These are phyloP conservation scores for Verticillium longisporum DNA, from an alignment of 2,329 filamentous ascomycete genomes.

Conservation along the genomic window DNA sequence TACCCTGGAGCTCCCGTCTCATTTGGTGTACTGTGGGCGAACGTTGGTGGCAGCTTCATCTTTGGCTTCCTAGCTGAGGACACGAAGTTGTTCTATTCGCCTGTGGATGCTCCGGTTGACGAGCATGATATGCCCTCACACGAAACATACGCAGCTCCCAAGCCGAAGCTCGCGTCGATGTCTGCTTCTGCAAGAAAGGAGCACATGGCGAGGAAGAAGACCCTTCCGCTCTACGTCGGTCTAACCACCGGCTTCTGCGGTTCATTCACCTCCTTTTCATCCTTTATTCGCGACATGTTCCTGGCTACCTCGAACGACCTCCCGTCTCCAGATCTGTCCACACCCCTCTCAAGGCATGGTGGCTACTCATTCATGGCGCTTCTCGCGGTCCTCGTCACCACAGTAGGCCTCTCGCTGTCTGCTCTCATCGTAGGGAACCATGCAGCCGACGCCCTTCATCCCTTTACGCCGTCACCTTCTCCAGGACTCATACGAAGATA, in stretches of 20 bases:
- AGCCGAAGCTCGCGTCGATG: slow-evolving; percentile 19
- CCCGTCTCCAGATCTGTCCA: slow-evolving; percentile 25
- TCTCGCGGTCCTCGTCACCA: slow-evolving; percentile 66
- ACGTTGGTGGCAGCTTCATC: slow-evolving; percentile 71
- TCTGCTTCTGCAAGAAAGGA: slow-evolving; percentile 44
- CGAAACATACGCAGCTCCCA: slow-evolving; percentile 2
- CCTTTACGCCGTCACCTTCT: slow-evolving; percentile 52
- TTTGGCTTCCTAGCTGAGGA: slow-evolving; percentile 87
- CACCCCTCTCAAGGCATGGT: slow-evolving; percentile 48
- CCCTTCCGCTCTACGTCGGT: slow-evolving; percentile 81
- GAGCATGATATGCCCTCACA: not conserved
- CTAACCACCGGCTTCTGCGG: slow-evolving; percentile 84
- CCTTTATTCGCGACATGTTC: slow-evolving; percentile 75
- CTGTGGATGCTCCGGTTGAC: not conserved
- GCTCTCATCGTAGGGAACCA: slow-evolving; percentile 70
- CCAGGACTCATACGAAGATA: slow-evolving; percentile 48
- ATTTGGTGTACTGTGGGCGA: slow-evolving; percentile 77
- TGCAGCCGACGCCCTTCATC: slow-evolving; percentile 56
- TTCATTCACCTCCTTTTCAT: slow-evolving; percentile 84
- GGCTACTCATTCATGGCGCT: slow-evolving; percentile 82
- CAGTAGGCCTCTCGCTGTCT: slow-evolving; percentile 61
- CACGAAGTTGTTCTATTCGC: slow-evolving; percentile 57
- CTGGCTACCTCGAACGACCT: slow-evolving; percentile 73
- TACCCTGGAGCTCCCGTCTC: slow-evolving; percentile 72
- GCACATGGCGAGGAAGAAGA: slow-evolving; percentile 67